phyloP scores from a whole-genome alignment of 2,329 filamentous ascomycete species.

The Epichloe aotearoae region DNA sequence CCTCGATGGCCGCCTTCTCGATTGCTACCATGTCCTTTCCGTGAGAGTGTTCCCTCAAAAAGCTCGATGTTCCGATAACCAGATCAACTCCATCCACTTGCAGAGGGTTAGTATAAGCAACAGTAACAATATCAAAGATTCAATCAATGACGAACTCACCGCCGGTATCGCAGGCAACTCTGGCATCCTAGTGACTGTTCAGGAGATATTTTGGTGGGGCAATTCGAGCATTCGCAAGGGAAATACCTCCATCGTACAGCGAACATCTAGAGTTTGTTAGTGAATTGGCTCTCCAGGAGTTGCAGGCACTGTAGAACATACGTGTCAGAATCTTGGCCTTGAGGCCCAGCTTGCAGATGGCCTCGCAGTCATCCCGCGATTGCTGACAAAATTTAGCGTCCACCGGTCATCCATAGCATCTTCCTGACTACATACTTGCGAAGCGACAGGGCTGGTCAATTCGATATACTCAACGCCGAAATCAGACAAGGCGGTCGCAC shows the following conservation, averaged over 20 bases:
- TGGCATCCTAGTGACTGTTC: not conserved
- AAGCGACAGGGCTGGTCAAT: constrained; percentile 68
- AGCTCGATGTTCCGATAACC: constrained; percentile 64
- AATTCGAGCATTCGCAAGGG: not conserved
- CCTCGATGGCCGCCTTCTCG: constrained; percentile 41
- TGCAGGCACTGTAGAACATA: constrained; percentile 9
- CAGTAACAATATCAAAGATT: not conserved
- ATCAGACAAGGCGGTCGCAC: constrained; percentile 7
- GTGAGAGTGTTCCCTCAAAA: constrained; percentile 77
- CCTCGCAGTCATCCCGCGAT: constrained; percentile 73
- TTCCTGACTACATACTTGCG: not conserved
- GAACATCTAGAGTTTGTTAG: constrained; percentile 7
- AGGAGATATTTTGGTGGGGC: not conserved
- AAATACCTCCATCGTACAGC: constrained; percentile 11
- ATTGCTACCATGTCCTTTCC: constrained; percentile 80
- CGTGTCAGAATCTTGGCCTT: constrained; percentile 32
- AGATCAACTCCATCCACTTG: constrained; percentile 36
- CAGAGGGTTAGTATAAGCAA: not conserved
- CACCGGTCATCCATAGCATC: not conserved
- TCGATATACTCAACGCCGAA: constrained; percentile 33
- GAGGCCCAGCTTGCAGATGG: constrained; percentile 87
- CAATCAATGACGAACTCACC: not conserved
- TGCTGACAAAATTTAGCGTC: constrained; percentile 48
- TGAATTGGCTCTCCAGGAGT: not conserved
- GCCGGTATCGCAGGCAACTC: constrained; percentile 1